phyloP scores from a whole-genome alignment of 73 alveolate species.

The Tetrahymena elliotti region DNA sequence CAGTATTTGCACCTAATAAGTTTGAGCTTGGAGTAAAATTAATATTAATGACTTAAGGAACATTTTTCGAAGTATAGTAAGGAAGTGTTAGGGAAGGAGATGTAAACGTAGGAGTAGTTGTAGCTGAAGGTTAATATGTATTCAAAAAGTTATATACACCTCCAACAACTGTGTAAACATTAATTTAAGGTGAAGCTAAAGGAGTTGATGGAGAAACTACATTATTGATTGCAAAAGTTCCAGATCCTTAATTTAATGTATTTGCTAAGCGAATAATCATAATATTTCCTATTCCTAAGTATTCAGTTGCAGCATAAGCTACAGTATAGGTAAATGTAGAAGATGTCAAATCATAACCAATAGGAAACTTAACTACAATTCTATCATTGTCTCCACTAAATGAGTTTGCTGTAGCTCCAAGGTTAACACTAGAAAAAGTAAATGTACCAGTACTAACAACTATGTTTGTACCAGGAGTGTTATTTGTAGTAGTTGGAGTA shows the following conservation, averaged over 20 bases:
- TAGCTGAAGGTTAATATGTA: background rate
- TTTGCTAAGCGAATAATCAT: background rate
- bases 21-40: background rate
- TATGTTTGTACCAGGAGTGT: background rate
- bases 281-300: background rate
- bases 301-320: background rate
- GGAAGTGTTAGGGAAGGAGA: background rate
- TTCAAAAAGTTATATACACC: background rate
- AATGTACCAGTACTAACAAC: background rate
- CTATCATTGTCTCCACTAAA: background rate
- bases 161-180: background rate
- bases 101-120: background rate
- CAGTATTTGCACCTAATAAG: background rate
- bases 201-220: background rate
- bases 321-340: background rate
- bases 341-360: background rate
- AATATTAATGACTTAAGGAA: background rate
- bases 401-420: background rate
- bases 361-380: background rate
- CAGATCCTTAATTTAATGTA: background rate
- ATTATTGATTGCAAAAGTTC: background rate
- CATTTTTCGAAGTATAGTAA: background rate
- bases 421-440: background rate
- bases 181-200: background rate
- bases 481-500: background rate